Base-by-base conservation (phyloP, 768 basidiomycete species). In the Leccinum truebloodii region DNA sequence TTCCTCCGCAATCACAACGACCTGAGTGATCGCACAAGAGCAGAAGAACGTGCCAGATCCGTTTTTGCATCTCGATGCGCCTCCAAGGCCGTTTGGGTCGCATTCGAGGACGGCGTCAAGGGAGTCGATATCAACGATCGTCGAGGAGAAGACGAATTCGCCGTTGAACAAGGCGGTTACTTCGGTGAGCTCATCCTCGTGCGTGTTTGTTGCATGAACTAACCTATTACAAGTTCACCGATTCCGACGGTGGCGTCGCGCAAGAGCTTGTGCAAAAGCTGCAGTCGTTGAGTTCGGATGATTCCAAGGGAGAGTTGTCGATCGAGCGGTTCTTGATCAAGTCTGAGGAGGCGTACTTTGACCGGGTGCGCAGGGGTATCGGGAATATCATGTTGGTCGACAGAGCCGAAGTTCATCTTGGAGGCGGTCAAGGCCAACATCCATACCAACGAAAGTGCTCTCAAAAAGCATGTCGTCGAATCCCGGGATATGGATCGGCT, bases 141-240 rank as follows among this genome's bases (percentile, higher is more conserved):
- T 94, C 34, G 93, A 95, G 63, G 94, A 96, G 67, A 96, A 96
- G 79, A 79, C 81, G 1, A 90, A 90, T 63, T 94, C 95, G 24
- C 94, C 94, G 12, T 78, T 96, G 60, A 97, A 97, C 79, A 96
- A 95, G 76, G 93, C 94, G 12, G 92, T 94, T 69, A 89, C 89
- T 56, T 89, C 93, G 61, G 92, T 94, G 68, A 65, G 84, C 64
- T 26, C 5, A n/a, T 51, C 12, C 35, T 41, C 34, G 1, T 28
- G 46, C 28, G 0, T 18, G 39, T 34, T 54, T 20, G 39, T 53
- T 60, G 53, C 44, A 3, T 7, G 18, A 4, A 34, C 58, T 62
- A 49, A 61, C 22, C 28, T 52, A 41, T 30, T 37, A 56, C 13
- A 55, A 94, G 90, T 97, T 97, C 76, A 96, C 95, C 22, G 95